Percentiles rank a stretch among this genome's conserved stretches.
phyloP scores from a whole-genome alignment of 257 asterid species.

The Solanum bulbocastanum region DNA sequence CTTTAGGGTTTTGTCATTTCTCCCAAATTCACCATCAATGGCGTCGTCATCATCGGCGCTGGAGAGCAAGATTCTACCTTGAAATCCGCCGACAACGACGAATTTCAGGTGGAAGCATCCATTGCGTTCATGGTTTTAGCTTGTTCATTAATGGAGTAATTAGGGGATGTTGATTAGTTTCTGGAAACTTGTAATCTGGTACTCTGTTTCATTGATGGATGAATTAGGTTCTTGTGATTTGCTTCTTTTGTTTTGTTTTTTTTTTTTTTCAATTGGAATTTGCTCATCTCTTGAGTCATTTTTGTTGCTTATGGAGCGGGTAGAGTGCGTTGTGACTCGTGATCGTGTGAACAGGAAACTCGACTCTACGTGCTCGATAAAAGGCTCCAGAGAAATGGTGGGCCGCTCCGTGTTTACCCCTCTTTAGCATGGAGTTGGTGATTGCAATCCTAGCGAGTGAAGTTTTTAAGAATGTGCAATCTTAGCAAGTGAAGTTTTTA shows the following conservation, averaged over 20 bases:
- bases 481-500: background rate
- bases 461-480: background rate
- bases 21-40: background rate
- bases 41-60: background rate
- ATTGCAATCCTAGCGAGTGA: fast-evolving
- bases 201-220: background rate
- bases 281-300: background rate
- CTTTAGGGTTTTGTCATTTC: background rate
- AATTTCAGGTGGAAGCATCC: background rate
- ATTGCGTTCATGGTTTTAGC: background rate
- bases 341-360: background rate
- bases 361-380: background rate
- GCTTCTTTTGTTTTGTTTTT: background rate
- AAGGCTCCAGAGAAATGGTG: background rate
- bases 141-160: background rate
- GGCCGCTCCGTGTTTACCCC: too few relatives aligned
- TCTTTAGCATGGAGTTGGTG: too few relatives aligned
- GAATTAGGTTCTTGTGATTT: background rate
- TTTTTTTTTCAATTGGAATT: background rate
- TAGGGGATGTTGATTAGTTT: background rate
- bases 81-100: background rate
- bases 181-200: background rate
- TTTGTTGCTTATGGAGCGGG: background rate
- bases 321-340: background rate
- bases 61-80: background rate